Conservation (phyloP, 1,284 basidiomycete species). For the Amylostereum areolatum region DNA sequence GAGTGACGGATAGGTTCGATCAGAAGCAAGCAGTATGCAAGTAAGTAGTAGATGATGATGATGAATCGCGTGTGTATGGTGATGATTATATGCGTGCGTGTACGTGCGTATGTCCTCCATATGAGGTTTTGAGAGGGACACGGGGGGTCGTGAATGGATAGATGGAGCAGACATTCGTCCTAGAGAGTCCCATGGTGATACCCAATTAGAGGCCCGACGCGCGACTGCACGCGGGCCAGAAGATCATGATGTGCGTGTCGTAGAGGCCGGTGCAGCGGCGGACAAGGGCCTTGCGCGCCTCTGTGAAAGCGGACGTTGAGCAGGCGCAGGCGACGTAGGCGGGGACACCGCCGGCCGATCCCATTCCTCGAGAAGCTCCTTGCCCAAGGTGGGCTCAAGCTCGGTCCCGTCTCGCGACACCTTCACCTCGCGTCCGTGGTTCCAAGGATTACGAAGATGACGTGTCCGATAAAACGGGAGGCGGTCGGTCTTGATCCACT, state of each 20-base stretch:
- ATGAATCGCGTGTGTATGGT: conserved; percentile 11
- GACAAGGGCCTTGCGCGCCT: too few relatives aligned
- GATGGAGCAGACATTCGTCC: background rate
- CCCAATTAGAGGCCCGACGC: background rate
- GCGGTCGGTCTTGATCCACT: conserved; percentile 76
- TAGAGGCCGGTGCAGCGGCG: too few relatives aligned
- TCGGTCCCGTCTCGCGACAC: conserved; percentile 92
- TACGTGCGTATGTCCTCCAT: conserved; percentile 5
- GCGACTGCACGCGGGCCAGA: too few relatives aligned
- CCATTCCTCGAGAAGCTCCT: conserved; percentile 77
- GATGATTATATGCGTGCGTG: conserved; percentile 9
- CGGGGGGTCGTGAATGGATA: conserved; percentile 20
- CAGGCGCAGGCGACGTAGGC: too few relatives aligned
- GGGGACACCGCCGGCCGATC: conserved; percentile 25
- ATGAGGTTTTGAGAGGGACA: background rate
- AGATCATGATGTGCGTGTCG: too few relatives aligned
- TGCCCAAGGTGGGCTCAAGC: conserved; percentile 78
- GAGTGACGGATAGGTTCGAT: conserved; percentile 10
- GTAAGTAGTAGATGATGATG: conserved; percentile 8
- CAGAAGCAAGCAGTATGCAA: conserved; percentile 3
- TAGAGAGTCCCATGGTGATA: background rate
- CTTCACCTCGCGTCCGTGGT: conserved; percentile 86
- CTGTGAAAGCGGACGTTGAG: too few relatives aligned
- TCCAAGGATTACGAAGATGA: conserved; percentile 89
- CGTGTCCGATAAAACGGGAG: conserved; percentile 77